Percentiles rank a stretch among this genome's conserved stretches.
These are phyloP conservation scores for Balamuthia mandrillaris DNA, from an alignment of 208 protist species.

Conservation along the genomic window DNA sequence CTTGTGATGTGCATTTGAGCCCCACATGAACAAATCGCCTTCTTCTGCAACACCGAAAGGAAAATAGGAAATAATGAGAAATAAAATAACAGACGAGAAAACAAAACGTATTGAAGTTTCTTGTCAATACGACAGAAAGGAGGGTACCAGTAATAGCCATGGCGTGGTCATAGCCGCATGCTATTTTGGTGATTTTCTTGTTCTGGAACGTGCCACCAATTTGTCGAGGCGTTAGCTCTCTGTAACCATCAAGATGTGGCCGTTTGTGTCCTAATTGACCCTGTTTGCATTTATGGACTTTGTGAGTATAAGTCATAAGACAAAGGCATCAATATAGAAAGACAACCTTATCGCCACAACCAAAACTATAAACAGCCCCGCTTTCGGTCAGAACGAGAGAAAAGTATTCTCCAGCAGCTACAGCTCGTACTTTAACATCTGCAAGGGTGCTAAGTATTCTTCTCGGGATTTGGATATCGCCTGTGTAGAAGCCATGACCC, in stretches of 20 bases:
- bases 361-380: background rate
- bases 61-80: background rate
- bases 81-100: background rate
- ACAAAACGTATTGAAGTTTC: background rate
- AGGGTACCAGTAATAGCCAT: conserved; percentile 31
- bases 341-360: conserved; percentile 16
- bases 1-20: conserved; percentile 5
- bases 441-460: background rate
- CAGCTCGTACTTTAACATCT: background rate
- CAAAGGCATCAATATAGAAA: background rate
- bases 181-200: background rate
- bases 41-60: background rate
- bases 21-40: conserved; percentile 13
- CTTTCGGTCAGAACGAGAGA: background rate
- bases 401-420: background rate
- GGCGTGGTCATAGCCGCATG: conserved; percentile 2
- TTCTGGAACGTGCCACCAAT: background rate
- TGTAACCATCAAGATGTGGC: background rate
- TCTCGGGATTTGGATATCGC: background rate
- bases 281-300: background rate
- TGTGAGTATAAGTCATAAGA: background rate
- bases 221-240: background rate
- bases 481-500: conserved; percentile 22
- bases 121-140: too few species aligned
- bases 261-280: conserved; percentile 2